Conservation (phyloP, 768 basidiomycete species). For the Leccinum variicolor region DNA sequence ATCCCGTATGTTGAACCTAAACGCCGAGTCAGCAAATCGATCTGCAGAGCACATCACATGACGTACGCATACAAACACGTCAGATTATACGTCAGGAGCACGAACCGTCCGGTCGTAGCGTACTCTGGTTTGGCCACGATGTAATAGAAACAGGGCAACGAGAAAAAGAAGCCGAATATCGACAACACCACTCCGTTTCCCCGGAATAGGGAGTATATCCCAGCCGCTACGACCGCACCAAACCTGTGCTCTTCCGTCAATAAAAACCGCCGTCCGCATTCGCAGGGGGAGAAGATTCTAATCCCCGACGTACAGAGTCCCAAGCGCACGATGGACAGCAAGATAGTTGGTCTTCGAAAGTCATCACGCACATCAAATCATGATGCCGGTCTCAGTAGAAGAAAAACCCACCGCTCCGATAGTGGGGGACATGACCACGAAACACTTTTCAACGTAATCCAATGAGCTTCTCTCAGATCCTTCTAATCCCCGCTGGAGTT, state of each 20-base stretch:
- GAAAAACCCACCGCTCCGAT: slow-evolving; percentile 67
- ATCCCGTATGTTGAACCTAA: slow-evolving; percentile 77
- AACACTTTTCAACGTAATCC: slow-evolving; percentile 48
- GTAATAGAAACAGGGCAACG: slow-evolving; percentile 91
- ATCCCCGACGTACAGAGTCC: slow-evolving; percentile 63
- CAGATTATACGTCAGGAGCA: slow-evolving; percentile 85
- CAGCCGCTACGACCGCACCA: slow-evolving; percentile 75
- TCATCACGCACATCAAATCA: slow-evolving; percentile 10
- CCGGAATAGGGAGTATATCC: slow-evolving; percentile 70
- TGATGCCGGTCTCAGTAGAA: not conserved
- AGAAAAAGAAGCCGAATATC: slow-evolving; percentile 83
- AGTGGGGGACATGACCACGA: slow-evolving; percentile 88
- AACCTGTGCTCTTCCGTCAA: slow-evolving; percentile 42
- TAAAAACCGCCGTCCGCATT: not conserved
- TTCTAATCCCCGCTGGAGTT: slow-evolving; percentile 9
- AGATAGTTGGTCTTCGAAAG: slow-evolving; percentile 75
- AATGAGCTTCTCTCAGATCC: slow-evolving; percentile 1
- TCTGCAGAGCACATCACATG: not conserved
- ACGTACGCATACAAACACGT: slow-evolving; percentile 70
- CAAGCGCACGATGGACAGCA: slow-evolving; percentile 76
- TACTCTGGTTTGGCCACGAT: slow-evolving; percentile 78
- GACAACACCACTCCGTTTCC: slow-evolving; percentile 73
- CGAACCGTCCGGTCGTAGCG: slow-evolving; percentile 73
- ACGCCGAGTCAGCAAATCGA: not conserved
- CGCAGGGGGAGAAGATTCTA: not conserved